Base-by-base conservation (phyloP, 257 asterid species). In the Nicotiana obtusifolia region DNA sequence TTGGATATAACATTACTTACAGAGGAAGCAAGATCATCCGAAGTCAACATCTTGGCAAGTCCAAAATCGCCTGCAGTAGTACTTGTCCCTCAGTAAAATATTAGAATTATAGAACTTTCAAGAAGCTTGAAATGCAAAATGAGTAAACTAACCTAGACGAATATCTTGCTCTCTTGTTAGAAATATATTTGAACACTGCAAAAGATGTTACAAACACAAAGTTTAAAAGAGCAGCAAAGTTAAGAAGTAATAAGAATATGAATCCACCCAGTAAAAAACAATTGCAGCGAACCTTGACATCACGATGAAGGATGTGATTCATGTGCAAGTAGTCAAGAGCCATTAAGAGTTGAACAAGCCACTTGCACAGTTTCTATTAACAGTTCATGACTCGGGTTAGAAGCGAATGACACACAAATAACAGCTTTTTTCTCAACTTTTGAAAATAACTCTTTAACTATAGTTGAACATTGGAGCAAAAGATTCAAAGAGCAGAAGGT, bases 161-260 rank as follows among this genome's bases (percentile, higher is more conserved):
- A 94, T 91, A 64, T 93, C 96, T 87, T 90, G 95, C 83, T 91
- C 97, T 92, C 91, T 94, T 47, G 91, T 93, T 81, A 94, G 85
- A 88, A 94, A 94, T 86, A 94, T 94, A 86, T 94, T 94, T 44
- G 98, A 94, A 86, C 98, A 94, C 98, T 94, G 97, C 91, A 86
- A 76, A 86, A 83, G 64, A 62, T 61, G 80, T 37, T 14, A 59
- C 7, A 67, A 76, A 78, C 79, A 73, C 24, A 73, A 22, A 47
- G 62, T 73, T 47, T 49, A 49, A 24, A 73, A 14, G 41, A 73
- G 82, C 31, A 75, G 44, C 53, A 24, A 68, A 82, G 56, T 80
- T 41, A 47, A 61, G 49, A 77, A 79, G 64, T 31, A 62, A 81
- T 31, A 73, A 56, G 62, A 33, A 28, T 15, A 69, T 2, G 65